phyloP scores from a whole-genome alignment of 129 eudicot genomes.

The Tagetes erecta region DNA sequence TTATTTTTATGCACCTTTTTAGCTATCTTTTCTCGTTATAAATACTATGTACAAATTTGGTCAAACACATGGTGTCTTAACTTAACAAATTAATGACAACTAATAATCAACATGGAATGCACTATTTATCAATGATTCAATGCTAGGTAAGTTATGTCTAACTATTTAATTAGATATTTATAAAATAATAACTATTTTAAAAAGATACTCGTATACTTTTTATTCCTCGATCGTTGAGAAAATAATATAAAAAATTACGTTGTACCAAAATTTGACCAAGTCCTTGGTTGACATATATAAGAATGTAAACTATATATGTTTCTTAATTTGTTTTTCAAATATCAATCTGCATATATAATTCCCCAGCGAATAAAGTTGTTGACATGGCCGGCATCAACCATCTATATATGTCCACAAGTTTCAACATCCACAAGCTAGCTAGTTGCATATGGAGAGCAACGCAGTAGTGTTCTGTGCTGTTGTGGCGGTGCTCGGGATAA shows the following conservation, averaged over 20 bases:
- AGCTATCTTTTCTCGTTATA: too few species aligned
- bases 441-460: constrained; percentile 23
- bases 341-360: neutral
- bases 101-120: too few species aligned
- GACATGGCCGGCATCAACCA: neutral
- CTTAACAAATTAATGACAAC: too few species aligned
- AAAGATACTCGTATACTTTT: neutral
- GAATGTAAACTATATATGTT: constrained; percentile 11
- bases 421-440: constrained; percentile 4
- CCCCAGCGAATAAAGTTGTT: neutral
- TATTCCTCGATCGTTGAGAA: neutral
- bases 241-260: neutral
- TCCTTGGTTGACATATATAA: constrained; percentile 17
- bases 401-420: neutral
- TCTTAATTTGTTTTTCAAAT: neutral
- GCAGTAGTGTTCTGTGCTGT: constrained; percentile 10
- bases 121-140: too few species aligned
- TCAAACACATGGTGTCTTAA: too few species aligned
- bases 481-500: constrained; percentile 22
- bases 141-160: too few species aligned
- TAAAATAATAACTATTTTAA: too few species aligned
- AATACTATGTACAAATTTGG: too few species aligned
- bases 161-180: too few species aligned
- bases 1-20: too few species aligned
- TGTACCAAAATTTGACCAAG: neutral